Percentiles rank a stretch among this genome's conserved stretches.
These are phyloP conservation scores for Lyophyllum shimeji DNA, from an alignment of 768 basidiomycete genomes.

Conservation along the genomic window DNA sequence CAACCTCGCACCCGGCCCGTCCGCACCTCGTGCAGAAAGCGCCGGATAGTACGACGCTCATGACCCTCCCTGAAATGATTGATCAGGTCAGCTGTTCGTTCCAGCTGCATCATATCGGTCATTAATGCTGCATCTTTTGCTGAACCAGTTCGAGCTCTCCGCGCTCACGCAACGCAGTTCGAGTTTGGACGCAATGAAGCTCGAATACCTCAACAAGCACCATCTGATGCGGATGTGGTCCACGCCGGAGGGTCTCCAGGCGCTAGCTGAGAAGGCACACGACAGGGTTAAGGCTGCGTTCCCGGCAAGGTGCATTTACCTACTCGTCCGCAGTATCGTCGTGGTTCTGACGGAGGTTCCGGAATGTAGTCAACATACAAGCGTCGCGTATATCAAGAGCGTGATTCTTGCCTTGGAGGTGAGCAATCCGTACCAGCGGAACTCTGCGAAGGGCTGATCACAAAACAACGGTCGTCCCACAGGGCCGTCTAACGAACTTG, in stretches of 20 bases:
- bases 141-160: slow-evolving; percentile 67
- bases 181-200: slow-evolving; percentile 75
- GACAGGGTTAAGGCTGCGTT: slow-evolving; percentile 53
- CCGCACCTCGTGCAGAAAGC: slow-evolving; percentile 33
- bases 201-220: slow-evolving; percentile 87
- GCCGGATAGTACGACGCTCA: slow-evolving; percentile 65
- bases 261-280: slow-evolving; percentile 55
- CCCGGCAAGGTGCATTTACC: slow-evolving; percentile 51
- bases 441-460: not conserved
- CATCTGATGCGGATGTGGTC: slow-evolving; percentile 65
- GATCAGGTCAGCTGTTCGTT: slow-evolving; percentile 41
- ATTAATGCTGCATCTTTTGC: not conserved
- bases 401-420: slow-evolving; percentile 68
- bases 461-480: not conserved
- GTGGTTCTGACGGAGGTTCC: slow-evolving; percentile 1
- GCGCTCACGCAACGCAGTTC: slow-evolving; percentile 81
- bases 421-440: not conserved
- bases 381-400: slow-evolving; percentile 56
- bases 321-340: not conserved
- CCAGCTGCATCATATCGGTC: not conserved
- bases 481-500: slow-evolving; percentile 73
- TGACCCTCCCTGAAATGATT: slow-evolving; percentile 65
- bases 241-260: slow-evolving; percentile 46
- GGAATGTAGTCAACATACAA: slow-evolving; percentile 42
- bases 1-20: slow-evolving; percentile 16